These are phyloP conservation scores for Cylindrodendrum hubeiense DNA, from an alignment of 2,329 filamentous ascomycete genomes.

Conservation along the genomic window DNA sequence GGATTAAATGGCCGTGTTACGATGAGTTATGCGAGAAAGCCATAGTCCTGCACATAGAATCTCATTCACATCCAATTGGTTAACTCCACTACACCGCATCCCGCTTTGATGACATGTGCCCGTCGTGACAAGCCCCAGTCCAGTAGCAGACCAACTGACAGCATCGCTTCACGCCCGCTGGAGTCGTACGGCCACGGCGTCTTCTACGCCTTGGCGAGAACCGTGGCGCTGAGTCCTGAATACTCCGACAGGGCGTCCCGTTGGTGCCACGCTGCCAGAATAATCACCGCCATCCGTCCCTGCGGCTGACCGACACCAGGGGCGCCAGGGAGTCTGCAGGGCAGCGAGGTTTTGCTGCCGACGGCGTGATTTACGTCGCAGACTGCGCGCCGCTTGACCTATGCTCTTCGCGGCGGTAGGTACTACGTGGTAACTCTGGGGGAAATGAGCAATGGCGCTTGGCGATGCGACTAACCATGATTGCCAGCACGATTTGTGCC, in stretches of 20 bases:
- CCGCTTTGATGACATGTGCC: neutral
- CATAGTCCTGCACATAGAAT: constrained; percentile 20
- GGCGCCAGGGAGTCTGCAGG: neutral
- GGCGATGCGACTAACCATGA: constrained; percentile 17
- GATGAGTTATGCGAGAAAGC: constrained; percentile 23
- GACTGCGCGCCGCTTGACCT: neutral
- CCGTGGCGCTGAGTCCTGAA: constrained; percentile 23
- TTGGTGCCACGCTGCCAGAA: constrained; percentile 24
- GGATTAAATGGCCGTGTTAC: constrained; percentile 8
- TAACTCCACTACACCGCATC: neutral
- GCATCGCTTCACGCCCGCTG: neutral
- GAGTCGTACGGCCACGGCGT: neutral
- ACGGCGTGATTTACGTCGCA: neutral
- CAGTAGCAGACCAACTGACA: neutral
- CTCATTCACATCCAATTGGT: neutral
- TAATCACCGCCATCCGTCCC: neutral
- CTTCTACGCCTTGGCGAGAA: constrained; percentile 24
- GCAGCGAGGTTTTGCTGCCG: neutral
- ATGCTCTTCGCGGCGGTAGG: neutral
- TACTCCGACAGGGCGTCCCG: constrained; percentile 22
- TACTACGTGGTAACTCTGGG: neutral
- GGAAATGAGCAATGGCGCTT: constrained; percentile 19
- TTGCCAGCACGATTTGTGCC: constrained; percentile 1
- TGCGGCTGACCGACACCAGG: neutral
- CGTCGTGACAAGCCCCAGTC: neutral